phyloP scores from a whole-genome alignment of 768 basidiomycete genomes.

The Boletus patriciae region DNA sequence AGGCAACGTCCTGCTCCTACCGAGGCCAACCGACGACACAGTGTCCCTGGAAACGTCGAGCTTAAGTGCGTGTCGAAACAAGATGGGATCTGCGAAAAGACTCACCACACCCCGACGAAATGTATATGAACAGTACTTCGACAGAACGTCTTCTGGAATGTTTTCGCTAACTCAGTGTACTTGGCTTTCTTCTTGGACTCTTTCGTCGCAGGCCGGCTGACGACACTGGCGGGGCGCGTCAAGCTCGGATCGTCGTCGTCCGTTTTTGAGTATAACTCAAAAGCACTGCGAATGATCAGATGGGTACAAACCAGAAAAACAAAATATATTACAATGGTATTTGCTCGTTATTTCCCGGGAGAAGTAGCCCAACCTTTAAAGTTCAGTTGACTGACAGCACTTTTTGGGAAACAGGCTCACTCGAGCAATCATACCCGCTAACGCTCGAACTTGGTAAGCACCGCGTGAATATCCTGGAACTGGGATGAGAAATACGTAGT shows the following conservation, averaged over 20 bases:
- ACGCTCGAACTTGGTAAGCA: slow-evolving; percentile 44
- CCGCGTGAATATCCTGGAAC: slow-evolving; percentile 47
- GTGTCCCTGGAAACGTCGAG: slow-evolving; percentile 39
- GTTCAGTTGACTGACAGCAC: neutral
- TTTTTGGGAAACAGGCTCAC: slow-evolving; percentile 19
- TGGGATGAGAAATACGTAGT: neutral
- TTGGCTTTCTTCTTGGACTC: slow-evolving; percentile 12
- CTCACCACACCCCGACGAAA: slow-evolving; percentile 47
- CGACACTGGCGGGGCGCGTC: slow-evolving; percentile 12
- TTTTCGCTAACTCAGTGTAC: slow-evolving; percentile 22
- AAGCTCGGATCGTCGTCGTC: slow-evolving; percentile 15
- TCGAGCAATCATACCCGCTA: slow-evolving; percentile 46
- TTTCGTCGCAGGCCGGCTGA: slow-evolving; percentile 5
- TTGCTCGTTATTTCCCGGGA: slow-evolving; percentile 42
- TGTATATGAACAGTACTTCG: slow-evolving; percentile 37
- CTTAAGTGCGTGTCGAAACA: neutral
- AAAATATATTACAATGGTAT: slow-evolving; percentile 36
- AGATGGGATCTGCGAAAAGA: neutral
- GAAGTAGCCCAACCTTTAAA: slow-evolving; percentile 42
- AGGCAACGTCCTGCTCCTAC: slow-evolving; percentile 34
- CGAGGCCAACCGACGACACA: slow-evolving; percentile 45
- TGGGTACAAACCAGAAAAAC: neutral
- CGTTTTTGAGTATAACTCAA: slow-evolving; percentile 37
- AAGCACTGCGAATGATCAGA: slow-evolving; percentile 33
- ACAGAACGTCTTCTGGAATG: slow-evolving; percentile 41